phyloP scores from a whole-genome alignment of 1,139 yeast species.

The Wickerhamiella pararugosa region DNA sequence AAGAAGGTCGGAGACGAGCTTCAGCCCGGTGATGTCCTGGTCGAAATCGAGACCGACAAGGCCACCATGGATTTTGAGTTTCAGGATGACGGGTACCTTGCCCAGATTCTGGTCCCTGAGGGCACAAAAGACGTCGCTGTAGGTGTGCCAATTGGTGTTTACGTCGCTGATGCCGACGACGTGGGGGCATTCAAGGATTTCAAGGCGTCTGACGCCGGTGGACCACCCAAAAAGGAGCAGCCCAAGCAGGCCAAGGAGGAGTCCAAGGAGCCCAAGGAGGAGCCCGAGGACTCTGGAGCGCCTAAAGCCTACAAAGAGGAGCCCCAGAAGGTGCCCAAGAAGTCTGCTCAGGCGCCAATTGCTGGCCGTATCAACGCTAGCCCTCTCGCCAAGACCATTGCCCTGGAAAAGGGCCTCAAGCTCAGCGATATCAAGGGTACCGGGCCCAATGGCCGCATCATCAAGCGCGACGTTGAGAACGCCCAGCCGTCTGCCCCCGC shows the following conservation, averaged over 20 bases:
- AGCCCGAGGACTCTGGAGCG: constrained; percentile 14
- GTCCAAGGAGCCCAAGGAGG: constrained; percentile 8
- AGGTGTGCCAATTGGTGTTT: constrained; percentile 92
- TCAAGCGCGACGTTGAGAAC: constrained; percentile 77
- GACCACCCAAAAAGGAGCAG: constrained; percentile 24
- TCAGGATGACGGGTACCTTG: constrained; percentile 94
- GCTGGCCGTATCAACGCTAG: constrained; percentile 75
- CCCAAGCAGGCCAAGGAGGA: constrained; percentile 21
- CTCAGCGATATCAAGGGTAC: constrained; percentile 76
- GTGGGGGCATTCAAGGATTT: constrained; percentile 80
- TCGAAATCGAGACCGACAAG: constrained; percentile 78
- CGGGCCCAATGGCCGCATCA: constrained; percentile 91
- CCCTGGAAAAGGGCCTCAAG: constrained; percentile 83
- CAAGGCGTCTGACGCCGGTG: constrained; percentile 73
- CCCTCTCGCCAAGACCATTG: constrained; percentile 87
- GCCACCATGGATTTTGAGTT: constrained; percentile 98
- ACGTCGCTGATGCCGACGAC: constrained; percentile 74
- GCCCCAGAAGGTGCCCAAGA: constrained; percentile 10
- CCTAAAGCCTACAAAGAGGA: constrained; percentile 10
- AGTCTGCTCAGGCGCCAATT: constrained; percentile 12
- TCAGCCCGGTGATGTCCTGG: constrained; percentile 74
- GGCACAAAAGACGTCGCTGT: constrained; percentile 87
- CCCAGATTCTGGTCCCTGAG: constrained; percentile 73
- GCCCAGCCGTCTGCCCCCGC: constrained; percentile 31
- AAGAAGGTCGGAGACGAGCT: constrained; percentile 79